A percentile compares a stretch with the other conserved stretches of the same genome.
phyloP scores from a whole-genome alignment of 106 monocot species.

The Acorus calamus region DNA sequence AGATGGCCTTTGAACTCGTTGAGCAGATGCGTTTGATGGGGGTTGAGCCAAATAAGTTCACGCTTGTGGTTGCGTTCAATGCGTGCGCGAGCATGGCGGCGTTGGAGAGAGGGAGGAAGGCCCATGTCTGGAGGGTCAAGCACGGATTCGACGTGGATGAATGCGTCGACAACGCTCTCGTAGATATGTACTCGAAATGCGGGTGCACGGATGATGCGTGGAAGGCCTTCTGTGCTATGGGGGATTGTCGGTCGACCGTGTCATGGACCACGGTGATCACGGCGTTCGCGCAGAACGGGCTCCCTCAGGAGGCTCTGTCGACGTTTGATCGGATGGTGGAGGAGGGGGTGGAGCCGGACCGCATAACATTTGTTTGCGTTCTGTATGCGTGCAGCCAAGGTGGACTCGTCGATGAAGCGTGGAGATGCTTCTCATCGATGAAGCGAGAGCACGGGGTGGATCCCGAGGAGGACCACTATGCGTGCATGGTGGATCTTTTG shows the following conservation, averaged over 20 bases:
- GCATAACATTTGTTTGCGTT: constrained; percentile 62
- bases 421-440: constrained; percentile 56
- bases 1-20: constrained; percentile 29
- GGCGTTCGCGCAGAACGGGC: constrained; percentile 70
- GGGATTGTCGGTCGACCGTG: constrained; percentile 24
- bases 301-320: constrained; percentile 30
- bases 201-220: constrained; percentile 39
- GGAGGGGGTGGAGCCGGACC: constrained; percentile 26
- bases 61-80: constrained; percentile 42
- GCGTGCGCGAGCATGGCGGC: constrained; percentile 47
- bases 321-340: constrained; percentile 45
- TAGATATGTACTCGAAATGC: constrained; percentile 87
- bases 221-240: constrained; percentile 40
- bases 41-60: constrained; percentile 59
- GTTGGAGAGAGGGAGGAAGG: constrained; percentile 55
- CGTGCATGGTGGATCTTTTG: constrained; percentile 75
- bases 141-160: constrained; percentile 35
- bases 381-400: constrained; percentile 76
- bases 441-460: constrained; percentile 22
- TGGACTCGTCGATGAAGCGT: constrained; percentile 57
- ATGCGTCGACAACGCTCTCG: constrained; percentile 65
- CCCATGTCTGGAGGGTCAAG: constrained; percentile 52
- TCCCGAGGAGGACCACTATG: constrained; percentile 72
- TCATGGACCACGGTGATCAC: constrained; percentile 84
- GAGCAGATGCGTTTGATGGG: constrained; percentile 43